Percentiles rank a stretch among this genome's conserved stretches.
These are phyloP conservation scores for Olyra latifolia DNA, from an alignment of 176 grass and related monocot genomes.

Conservation along the genomic window DNA sequence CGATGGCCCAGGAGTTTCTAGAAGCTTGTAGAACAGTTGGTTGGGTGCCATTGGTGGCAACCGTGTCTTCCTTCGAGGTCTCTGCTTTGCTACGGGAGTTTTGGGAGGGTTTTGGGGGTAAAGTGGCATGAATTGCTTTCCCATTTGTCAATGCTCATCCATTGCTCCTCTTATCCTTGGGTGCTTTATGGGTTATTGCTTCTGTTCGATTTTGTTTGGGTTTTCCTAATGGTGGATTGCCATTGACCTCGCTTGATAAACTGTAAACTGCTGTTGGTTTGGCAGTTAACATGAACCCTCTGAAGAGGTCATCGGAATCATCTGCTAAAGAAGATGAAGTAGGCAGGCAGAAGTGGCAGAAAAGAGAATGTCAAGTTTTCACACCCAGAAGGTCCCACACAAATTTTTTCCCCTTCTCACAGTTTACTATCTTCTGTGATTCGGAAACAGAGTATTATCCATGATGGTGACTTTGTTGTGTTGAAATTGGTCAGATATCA, in stretches of 20 bases:
- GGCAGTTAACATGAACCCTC: conserved; percentile 29
- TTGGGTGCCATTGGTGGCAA: not conserved
- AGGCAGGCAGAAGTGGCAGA: conserved; percentile 19
- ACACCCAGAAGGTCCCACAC: conserved; percentile 41
- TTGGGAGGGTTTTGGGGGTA: not conserved
- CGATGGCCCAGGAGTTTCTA: not conserved
- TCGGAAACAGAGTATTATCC: not conserved
- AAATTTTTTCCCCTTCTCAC: too few species aligned
- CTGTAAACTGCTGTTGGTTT: not conserved
- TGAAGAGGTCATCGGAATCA: conserved; percentile 37
- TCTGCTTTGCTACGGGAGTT: not conserved
- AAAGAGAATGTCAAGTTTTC: conserved; percentile 29
- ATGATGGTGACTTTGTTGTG: conserved; percentile 10
- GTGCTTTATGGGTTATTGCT: not conserved
- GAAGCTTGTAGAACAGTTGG: not conserved
- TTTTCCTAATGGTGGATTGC: not conserved
- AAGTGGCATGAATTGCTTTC: not conserved
- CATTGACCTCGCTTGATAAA: not conserved
- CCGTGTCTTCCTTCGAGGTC: not conserved
- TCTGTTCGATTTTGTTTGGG: not conserved
- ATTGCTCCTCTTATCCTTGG: not conserved
- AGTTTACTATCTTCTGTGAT: not conserved
- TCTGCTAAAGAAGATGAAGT: conserved; percentile 19
- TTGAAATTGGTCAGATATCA: conserved; percentile 59
- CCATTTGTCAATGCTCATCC: not conserved